Evolutionary conservation across 345 rosid genomes (phyloP), one percentile per base, ranked within the genome.

Genomic region (Carallia pectinifolia): DNA sequence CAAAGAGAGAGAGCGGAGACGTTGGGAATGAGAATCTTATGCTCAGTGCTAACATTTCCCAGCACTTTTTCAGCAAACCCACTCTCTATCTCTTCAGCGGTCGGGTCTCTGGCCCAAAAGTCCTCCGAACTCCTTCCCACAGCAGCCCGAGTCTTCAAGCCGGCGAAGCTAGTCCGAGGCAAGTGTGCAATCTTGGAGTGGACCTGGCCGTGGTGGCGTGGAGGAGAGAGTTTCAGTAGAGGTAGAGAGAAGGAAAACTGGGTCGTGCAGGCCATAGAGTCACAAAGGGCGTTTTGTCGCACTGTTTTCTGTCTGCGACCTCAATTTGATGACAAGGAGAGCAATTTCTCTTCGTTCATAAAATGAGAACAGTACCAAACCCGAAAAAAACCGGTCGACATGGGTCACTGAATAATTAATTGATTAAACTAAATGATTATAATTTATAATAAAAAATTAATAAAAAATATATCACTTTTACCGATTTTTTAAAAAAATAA

Each of bases 11-110:
- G 75, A 53, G 90, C 91, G 17, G 97, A 84, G 29, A 84, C 59
- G 30, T 71, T 82, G 19, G 97, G 99, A 36, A 95, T 95, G n/a
- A 95, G 81, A 71, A 90, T 90, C 83, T 85, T 95, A 66, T 90
- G 97, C 72, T 95, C 97, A 15, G 93, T 89, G 79, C 83, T 71
- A 67, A 66, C 73, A 53, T 74, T 65, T 0, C 97, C 97, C 71
- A 88, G 65, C 50, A 95, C 97, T 80, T 83, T 95, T 12, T 92
- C 99, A 4, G 66, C 99, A 81, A 92, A 95, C 2, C 74, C 70
- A 53, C 97, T 95, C 40, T 86, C 99, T 60, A 95, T 5, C 78
- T 95, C 99, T 52, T 77, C 89, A 33, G 96, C 90, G 58, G 84
- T 88, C 7, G 93, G 93, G 80, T 88, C 93, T 53, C 93, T 77